Percentiles rank a stretch among this genome's conserved stretches.
Conservation (phyloP, 2,329 filamentous ascomycete genomes). For the Iodosphaeria phyllophila region DNA sequence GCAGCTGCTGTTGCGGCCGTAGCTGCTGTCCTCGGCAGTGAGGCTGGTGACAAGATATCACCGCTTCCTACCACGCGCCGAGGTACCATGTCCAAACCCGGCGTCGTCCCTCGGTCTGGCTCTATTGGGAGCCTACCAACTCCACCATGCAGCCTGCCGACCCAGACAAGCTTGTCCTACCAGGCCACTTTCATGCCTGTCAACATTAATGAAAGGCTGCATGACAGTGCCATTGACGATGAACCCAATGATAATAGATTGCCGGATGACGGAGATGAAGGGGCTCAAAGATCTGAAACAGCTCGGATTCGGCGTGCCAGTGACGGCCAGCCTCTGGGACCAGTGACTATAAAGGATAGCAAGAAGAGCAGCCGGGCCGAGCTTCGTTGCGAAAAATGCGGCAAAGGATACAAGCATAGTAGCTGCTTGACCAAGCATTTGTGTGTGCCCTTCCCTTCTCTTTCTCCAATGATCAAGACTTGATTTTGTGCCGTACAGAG, state of each 20-base stretch:
- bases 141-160: conserved; percentile 50
- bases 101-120: conserved; percentile 26
- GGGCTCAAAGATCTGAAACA: conserved; percentile 30
- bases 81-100: conserved; percentile 48
- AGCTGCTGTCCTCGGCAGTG: conserved; percentile 53
- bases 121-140: conserved; percentile 39
- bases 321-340: conserved; percentile 64
- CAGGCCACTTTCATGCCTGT: no score
- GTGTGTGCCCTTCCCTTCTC: conserved; percentile 56
- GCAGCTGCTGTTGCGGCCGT: conserved; percentile 57
- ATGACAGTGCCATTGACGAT: conserved; percentile 51
- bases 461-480: no score
- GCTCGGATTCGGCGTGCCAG: conserved; percentile 51
- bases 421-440: conserved; percentile 99
- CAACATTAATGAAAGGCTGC: conserved; percentile 26
- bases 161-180: conserved; percentile 31
- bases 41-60: conserved; percentile 37
- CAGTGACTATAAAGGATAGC: no score
- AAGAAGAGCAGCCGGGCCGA: conserved; percentile 65
- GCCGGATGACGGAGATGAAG: conserved; percentile 30
- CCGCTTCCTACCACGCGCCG: conserved; percentile 41
- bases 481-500: no score
- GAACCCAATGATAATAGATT: conserved; percentile 41
- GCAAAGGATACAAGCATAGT: conserved; percentile 99
- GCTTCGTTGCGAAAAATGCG: conserved; percentile 91